Conservation (phyloP, 2,329 filamentous ascomycete species). For the Coniochaeta ligniaria region DNA sequence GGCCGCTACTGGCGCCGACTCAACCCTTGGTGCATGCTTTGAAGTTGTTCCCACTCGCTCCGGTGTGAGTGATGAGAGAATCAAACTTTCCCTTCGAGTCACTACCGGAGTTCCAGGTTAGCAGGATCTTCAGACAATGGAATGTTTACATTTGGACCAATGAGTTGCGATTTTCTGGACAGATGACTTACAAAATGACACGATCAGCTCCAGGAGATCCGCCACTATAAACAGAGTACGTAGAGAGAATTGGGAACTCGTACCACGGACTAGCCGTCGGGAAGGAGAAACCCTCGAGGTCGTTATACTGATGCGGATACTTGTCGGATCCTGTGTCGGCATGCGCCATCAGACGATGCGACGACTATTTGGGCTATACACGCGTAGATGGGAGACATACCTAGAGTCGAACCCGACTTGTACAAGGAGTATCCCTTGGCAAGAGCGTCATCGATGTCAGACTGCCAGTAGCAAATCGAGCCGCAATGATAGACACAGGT, state of each 20-base stretch:
- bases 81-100: slow-evolving; percentile 46
- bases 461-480: slow-evolving; percentile 25
- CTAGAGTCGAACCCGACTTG: slow-evolving; percentile 15
- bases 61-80: slow-evolving; percentile 57
- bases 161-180: not conserved
- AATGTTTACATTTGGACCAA: not conserved
- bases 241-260: slow-evolving; percentile 34
- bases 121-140: not conserved
- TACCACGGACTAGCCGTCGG: slow-evolving; percentile 30
- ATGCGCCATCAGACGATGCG: not conserved
- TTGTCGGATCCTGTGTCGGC: slow-evolving; percentile 12
- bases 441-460: slow-evolving; percentile 24
- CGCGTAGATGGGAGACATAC: slow-evolving; percentile 9
- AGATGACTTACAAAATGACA: slow-evolving; percentile 43
- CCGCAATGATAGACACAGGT: slow-evolving; percentile 28
- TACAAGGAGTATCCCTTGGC: slow-evolving; percentile 24
- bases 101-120: slow-evolving; percentile 2
- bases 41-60: slow-evolving; percentile 56
- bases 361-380: not conserved
- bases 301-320: slow-evolving; percentile 36
- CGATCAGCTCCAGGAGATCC: slow-evolving; percentile 57
- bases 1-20: not conserved
- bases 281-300: slow-evolving; percentile 35
- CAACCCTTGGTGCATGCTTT: slow-evolving; percentile 39
- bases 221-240: slow-evolving; percentile 26